A percentile compares a stretch with the other conserved stretches of the same genome.
phyloP scores from a whole-genome alignment of 2,329 filamentous ascomycete genomes.

The Orbilia blumenaviensis region DNA sequence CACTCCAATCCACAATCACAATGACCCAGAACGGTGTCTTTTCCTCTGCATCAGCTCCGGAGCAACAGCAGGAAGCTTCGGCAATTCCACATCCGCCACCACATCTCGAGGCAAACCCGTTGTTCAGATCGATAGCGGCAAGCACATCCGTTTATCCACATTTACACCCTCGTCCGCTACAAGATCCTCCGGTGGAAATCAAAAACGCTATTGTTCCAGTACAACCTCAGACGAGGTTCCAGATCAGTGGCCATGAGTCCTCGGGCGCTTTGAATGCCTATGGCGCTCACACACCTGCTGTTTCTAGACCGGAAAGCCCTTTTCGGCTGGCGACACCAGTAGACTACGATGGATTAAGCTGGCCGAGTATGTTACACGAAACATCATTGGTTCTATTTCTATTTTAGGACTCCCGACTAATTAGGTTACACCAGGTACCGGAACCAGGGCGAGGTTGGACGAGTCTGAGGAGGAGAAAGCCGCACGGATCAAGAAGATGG shows the following conservation, averaged over 20 bases:
- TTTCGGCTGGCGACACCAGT: slow-evolving; percentile 66
- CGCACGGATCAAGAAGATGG: slow-evolving; percentile 68
- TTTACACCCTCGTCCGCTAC: slow-evolving; percentile 43
- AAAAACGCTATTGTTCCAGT: slow-evolving; percentile 15
- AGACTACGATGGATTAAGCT: slow-evolving; percentile 68
- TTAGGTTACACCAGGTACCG: slow-evolving; percentile 64
- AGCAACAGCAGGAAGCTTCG: slow-evolving; percentile 25
- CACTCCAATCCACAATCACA: not conserved
- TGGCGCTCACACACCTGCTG: slow-evolving; percentile 49
- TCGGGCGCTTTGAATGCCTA: slow-evolving; percentile 27
- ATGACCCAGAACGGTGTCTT: slow-evolving; percentile 28
- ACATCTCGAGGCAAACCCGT: slow-evolving; percentile 44
- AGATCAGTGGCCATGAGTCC: slow-evolving; percentile 2
- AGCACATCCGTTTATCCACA: slow-evolving; percentile 48
- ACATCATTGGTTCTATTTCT: not conserved
- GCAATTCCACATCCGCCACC: slow-evolving; percentile 32
- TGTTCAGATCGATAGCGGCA: slow-evolving; percentile 50
- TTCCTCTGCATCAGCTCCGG: not conserved
- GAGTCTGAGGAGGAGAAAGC: slow-evolving; percentile 67
- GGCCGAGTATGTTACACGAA: slow-evolving; percentile 63
- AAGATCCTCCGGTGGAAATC: slow-evolving; percentile 38
- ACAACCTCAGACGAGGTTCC: slow-evolving; percentile 24
- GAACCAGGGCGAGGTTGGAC: slow-evolving; percentile 72
- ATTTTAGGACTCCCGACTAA: slow-evolving; percentile 5
- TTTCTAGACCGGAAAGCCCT: slow-evolving; percentile 63